phyloP scores from a whole-genome alignment of 441 rosid genomes.

The Croton setiger region DNA sequence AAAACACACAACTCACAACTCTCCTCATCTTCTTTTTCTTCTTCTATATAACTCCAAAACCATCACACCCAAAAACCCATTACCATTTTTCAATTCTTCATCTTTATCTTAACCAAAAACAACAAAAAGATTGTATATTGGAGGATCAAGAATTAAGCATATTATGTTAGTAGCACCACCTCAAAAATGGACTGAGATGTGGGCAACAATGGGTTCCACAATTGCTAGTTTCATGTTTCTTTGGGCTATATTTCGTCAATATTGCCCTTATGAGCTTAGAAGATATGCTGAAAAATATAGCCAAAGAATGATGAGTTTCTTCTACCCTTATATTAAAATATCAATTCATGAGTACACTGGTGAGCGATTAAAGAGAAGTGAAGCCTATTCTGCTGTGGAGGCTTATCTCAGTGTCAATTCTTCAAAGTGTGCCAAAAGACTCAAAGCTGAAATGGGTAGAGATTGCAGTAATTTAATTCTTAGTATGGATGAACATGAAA shows the following conservation, averaged over 20 bases:
- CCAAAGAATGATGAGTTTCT: conserved; percentile 28
- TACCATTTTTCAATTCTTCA: not conserved
- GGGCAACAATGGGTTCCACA: conserved; percentile 55
- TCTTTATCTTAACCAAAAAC: not conserved
- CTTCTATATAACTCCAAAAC: too few relatives aligned
- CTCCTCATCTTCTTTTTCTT: too few relatives aligned
- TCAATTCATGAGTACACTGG: conserved; percentile 53
- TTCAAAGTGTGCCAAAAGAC: conserved; percentile 41
- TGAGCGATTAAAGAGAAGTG: conserved; percentile 52
- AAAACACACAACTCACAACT: too few relatives aligned
- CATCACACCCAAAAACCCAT: too few relatives aligned
- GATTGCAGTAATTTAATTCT: conserved; percentile 47
- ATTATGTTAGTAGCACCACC: conserved; percentile 25
- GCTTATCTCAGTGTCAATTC: conserved; percentile 49
- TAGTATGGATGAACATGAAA: conserved; percentile 61
- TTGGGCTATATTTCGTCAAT: conserved; percentile 48
- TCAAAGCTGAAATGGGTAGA: conserved; percentile 56
- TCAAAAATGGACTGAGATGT: conserved; percentile 40
- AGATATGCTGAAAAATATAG: conserved; percentile 38
- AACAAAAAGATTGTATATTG: not conserved
- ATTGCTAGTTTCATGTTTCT: conserved; percentile 60
- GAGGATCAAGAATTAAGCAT: not conserved
- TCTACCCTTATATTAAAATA: conserved; percentile 50
- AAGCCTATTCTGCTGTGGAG: conserved; percentile 55
- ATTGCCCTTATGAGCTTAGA: conserved; percentile 51